Conservation (phyloP, 2,329 filamentous ascomycete species). For the Zymoseptoria crescenta region DNA sequence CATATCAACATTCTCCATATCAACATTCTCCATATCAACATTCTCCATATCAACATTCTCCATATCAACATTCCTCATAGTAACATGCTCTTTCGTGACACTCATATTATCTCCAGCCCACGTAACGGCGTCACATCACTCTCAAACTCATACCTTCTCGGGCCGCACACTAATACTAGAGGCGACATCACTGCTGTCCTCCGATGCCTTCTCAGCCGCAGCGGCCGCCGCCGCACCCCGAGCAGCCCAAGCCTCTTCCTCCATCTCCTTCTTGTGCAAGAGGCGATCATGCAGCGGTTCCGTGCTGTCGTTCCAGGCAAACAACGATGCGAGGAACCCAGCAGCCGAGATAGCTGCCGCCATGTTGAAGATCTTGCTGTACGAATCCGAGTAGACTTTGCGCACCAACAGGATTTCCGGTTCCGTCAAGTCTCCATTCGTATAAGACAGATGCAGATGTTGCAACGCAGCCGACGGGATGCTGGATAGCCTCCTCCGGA, state of each 20-base stretch:
- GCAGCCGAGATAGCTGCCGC: neutral
- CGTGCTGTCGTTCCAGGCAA: neutral
- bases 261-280: neutral
- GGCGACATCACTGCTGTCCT: neutral
- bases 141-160: neutral
- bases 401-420: neutral
- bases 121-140: no score
- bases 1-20: no score
- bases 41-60: no score
- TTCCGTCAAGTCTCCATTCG: neutral
- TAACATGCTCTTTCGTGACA: no score
- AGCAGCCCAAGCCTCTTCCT: neutral
- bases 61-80: no score
- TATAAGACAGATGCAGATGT: neutral
- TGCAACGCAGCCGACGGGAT: neutral
- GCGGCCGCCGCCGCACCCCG: no score
- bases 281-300: neutral
- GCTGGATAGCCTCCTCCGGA: neutral
- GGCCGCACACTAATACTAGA: neutral
- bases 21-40: no score
- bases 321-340: neutral
- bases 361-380: neutral
- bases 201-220: neutral
- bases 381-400: neutral
- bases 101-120: no score